Base-by-base conservation (phyloP, 768 basidiomycete species). In the Lactarius akahatsu region DNA sequence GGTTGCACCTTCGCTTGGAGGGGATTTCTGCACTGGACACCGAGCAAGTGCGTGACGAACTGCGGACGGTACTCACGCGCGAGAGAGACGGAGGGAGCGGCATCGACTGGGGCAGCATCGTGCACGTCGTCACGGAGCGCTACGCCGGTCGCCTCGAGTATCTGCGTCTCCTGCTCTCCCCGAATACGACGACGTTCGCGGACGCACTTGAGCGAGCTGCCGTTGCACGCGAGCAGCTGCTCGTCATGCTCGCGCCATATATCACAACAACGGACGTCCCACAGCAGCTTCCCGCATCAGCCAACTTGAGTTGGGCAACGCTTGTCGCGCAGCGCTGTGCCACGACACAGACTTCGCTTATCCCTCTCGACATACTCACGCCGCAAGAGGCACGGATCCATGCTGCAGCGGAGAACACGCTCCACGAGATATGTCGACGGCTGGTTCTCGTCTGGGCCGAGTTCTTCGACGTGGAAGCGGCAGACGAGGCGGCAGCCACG, bases 181-280 rank as follows among this genome's bases (percentile, higher is more conserved):
- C 28, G 28, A 2, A 28, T 28, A 28, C 28, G 28, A 28, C 28
- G 28, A 28, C 28, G 28, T 2, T 28, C 52, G 15, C 4, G 6
- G 45, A 71, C 26, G 45, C 34, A 18, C 34, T 59, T 1, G 62
- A 52, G 32, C 65, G 62, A 55, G 69, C 69, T 1, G n/a, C 40
- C 9, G 13, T 26, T 0, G 60, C 47, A 15, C 70, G 70, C n/a
- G 18, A 16, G 13, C 70, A 54, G 28, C 34, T 71, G 28, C 63
- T 71, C 59, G 30, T 55, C 56, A 65, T 65, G 72, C 59, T 78
- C 23, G 71, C 60, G 1, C 78, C 76, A 20, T 78, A 77, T 34
- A 65, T 76, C 26, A 61, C 75, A 4, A 32, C 62, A 5, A 57
- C 69, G 0, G 71, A 71, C 11, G 28, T 63, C 15, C 69, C 70